Conservation (phyloP, 1,284 basidiomycete species). For the Ganoderma resinaceum region DNA sequence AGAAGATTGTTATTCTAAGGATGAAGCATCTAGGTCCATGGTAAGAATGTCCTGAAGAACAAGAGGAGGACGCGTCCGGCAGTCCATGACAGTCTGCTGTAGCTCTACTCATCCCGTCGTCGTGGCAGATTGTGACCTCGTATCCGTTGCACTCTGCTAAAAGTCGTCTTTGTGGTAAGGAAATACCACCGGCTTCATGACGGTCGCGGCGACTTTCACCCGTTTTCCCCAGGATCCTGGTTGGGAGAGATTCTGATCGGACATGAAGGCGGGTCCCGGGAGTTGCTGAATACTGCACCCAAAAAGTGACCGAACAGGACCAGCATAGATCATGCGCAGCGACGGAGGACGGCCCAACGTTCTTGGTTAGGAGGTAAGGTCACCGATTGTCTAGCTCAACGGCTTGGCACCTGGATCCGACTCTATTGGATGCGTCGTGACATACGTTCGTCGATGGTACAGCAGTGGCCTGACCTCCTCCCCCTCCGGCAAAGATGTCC, state of each 20-base stretch:
- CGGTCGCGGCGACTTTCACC: no score
- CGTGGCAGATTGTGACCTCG: no score
- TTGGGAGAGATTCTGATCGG: no score
- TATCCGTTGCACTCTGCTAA: no score
- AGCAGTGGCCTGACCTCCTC: constrained; percentile 48
- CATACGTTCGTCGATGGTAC: constrained; percentile 54
- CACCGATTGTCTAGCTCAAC: constrained; percentile 12
- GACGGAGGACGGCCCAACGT: background rate
- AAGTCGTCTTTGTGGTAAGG: no score
- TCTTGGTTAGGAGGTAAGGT: background rate
- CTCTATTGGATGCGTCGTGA: constrained; percentile 42
- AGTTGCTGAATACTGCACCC: no score
- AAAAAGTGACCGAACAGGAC: no score
- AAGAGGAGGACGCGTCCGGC: background rate
- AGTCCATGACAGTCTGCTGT: background rate
- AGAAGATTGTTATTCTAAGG: background rate
- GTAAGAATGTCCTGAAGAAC: background rate
- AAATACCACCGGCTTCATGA: no score
- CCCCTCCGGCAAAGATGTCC: constrained; percentile 29
- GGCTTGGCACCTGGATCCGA: constrained; percentile 11
- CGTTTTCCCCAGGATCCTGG: no score
- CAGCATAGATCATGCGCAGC: no score
- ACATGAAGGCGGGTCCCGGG: no score
- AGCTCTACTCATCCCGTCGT: no score
- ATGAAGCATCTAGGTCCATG: background rate